Evolutionary conservation across 2,329 filamentous ascomycete genomes (phyloP), one percentile per base, ranked within the genome.

Genomic region (Penicillium sp.): DNA sequence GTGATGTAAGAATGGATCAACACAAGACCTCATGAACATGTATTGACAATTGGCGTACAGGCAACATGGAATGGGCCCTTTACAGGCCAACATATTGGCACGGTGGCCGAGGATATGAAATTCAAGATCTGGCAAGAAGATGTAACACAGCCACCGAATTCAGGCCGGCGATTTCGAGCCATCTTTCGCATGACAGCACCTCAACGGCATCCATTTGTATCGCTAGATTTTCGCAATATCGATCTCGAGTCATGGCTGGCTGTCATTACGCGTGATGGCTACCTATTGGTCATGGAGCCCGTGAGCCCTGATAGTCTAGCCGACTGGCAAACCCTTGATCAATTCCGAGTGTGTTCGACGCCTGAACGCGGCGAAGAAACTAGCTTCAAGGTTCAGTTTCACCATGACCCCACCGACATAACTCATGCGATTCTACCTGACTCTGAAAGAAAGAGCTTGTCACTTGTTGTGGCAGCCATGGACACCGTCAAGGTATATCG

Each of bases 121-220:
- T 87, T 93, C 70, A 86, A 88, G 60, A 74, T 96, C 48, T 96
- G 90, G 90, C 82, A 85, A 44, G 90, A 95, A 67, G 87, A 95
- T 64, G 80, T 84, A 11, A 84, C 82, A 1, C 84, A 92, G 32
- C 75, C 84, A 1, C 80, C 82, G 0, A 73, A 75, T 41, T 79
- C 76, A 23, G 87, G 88, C 20, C 79, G 84, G 20, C 82, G 89
- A 35, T 96, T 95, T 72, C 85, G 82, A 59, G 74, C 72, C 66
- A 69, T 85, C 70, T 68, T 74, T 66, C 60, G 80, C 69, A 66
- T 77, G 48, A 69, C 65, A 23, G 77, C 79, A 9, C 79, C 82
- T 5, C 90, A 85, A 54, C 80, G 85, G 25, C 67, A 71, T 30
- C 78, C 80, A 0, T 84, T 77, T 59, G 77, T 81, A 55, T 92